phyloP scores from a whole-genome alignment of 768 basidiomycete genomes.

The Trametes elegans region DNA sequence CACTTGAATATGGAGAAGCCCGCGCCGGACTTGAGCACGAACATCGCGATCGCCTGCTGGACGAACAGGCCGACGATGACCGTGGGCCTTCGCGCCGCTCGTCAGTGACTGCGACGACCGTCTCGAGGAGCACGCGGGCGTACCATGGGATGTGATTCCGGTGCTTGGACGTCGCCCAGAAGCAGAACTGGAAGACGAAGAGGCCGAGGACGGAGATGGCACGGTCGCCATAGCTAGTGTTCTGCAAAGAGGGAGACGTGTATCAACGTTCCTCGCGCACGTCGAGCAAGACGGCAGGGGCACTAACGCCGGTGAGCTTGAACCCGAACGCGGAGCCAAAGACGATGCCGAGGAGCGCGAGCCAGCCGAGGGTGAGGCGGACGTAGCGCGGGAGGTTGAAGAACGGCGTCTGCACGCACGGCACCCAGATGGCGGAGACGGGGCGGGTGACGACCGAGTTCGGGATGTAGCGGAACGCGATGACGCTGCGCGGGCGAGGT shows the following conservation, averaged over 20 bases:
- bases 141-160: constrained; percentile 72
- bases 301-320: constrained; percentile 50
- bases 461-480: constrained; percentile 84
- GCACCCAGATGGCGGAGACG: constrained; percentile 68
- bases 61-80: constrained; percentile 82
- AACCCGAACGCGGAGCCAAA: constrained; percentile 90
- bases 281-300: background rate
- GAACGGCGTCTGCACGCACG: constrained; percentile 65
- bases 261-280: constrained; percentile 15
- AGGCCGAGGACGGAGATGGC: constrained; percentile 82
- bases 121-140: constrained; percentile 19
- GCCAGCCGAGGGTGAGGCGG: constrained; percentile 70
- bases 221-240: constrained; percentile 71
- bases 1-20: constrained; percentile 84
- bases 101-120: constrained; percentile 1
- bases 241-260: constrained; percentile 37
- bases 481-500: constrained; percentile 40
- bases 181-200: constrained; percentile 72
- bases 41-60: constrained; percentile 84
- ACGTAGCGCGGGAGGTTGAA: constrained; percentile 50
- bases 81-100: constrained; percentile 62
- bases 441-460: constrained; percentile 67
- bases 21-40: constrained; percentile 82
- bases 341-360: constrained; percentile 70
- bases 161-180: constrained; percentile 65